Percentiles rank a stretch among this genome's conserved stretches.
These are phyloP conservation scores for Xerocomus spinulosus DNA, from an alignment of 768 basidiomycete species.

Conservation along the genomic window DNA sequence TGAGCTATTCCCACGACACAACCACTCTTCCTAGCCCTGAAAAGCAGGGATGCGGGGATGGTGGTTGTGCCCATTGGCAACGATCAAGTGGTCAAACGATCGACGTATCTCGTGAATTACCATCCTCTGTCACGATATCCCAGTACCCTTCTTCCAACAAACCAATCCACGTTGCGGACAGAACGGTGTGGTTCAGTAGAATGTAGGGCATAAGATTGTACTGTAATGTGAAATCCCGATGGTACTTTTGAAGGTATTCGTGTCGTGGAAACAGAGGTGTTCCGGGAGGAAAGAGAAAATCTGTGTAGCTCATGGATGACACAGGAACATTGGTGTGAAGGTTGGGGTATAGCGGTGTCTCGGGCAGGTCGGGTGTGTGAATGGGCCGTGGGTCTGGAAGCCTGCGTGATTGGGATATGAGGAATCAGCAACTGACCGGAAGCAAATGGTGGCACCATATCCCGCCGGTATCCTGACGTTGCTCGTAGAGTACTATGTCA, in stretches of 20 bases:
- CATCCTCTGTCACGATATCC: conserved; percentile 36
- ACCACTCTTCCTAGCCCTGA: conserved; percentile 48
- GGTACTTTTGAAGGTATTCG: conserved; percentile 44
- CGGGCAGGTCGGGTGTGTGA: conserved; percentile 45
- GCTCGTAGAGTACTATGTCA: conserved; percentile 52
- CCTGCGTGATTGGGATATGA: conserved; percentile 19
- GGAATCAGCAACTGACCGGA: too few species aligned
- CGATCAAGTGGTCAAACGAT: conserved; percentile 51
- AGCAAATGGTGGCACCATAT: conserved; percentile 40
- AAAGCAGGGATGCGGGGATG: conserved; percentile 44
- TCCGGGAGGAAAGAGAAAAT: conserved; percentile 46
- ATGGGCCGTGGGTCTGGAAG: conserved; percentile 32
- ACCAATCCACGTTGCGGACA: conserved; percentile 43
- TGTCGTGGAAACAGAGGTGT: conserved; percentile 51
- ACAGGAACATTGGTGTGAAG: conserved; percentile 53
- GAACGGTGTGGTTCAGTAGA: conserved; percentile 40
- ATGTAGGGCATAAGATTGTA: conserved; percentile 39
- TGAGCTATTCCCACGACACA: conserved; percentile 28
- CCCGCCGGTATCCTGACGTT: conserved; percentile 48
- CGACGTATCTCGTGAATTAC: conserved; percentile 13
- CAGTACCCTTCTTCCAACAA: conserved; percentile 37
- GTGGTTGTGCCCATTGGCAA: conserved; percentile 53
- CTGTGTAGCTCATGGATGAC: conserved; percentile 54
- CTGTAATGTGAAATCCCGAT: conserved; percentile 38
- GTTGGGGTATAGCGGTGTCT: conserved; percentile 51